Evolutionary conservation across 2,329 filamentous ascomycete species (phyloP), one percentile per base, ranked within the genome.

Genomic region (Xylaria sp.): DNA sequence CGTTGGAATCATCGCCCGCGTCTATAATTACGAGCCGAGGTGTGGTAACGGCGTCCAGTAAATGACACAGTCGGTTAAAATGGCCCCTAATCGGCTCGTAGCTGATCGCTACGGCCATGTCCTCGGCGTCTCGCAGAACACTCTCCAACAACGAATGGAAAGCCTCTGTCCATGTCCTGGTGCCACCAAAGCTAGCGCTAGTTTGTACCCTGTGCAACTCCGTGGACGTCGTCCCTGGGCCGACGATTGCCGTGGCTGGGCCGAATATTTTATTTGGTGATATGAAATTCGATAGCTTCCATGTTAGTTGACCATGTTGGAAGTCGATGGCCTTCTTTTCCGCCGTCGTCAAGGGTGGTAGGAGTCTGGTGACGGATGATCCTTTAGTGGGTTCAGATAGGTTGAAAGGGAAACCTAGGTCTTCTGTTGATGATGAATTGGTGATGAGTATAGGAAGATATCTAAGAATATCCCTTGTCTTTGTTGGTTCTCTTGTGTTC

Each of bases 81-180:
- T 83, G 79, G 11, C 69, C 68, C 44, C 85, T 74, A 2, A 88
- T 78, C 4, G 74, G 69, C 20, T 77, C 73, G 60, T 87, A 88
- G 3, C 78, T 78, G n/a, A 87, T 71, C 20, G 78, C 76, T 2
- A 88, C 75, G 1, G 77, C 75, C 71, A 82, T 76, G 58, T 86
- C 84, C 65, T 88, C 84, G 0, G 78, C 82, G 57, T 87, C 85
- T 8, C 82, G 73, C 17, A 87, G 66, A 2, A 83, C 71, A 0
- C 75, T 74, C 59, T 87, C 84, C 7, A 87, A 66, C 50, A 87
- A 68, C 2, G 74, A 71, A 38, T 82, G 76, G 50, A 88, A 88
- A 0, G 83, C 81, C 26, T 76, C 71, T 1, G 76, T 76, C 85
- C 85, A 88, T 1, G 75, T 77, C 5, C 66, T 66, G 2, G 67